Conservation (phyloP, 345 rosid species). For the Brassica cretica region DNA sequence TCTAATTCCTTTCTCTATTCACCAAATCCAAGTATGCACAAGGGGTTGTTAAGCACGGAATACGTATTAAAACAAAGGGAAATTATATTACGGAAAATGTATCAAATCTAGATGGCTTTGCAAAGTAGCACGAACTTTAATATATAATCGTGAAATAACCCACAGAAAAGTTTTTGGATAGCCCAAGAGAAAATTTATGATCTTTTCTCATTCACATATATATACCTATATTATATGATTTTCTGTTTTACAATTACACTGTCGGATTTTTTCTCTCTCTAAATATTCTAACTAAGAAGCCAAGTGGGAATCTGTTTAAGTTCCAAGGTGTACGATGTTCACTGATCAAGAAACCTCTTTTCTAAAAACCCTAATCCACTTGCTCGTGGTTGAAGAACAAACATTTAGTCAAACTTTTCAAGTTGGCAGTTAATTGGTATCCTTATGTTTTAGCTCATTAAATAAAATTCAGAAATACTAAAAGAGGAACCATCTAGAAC, state of each 20-base stretch:
- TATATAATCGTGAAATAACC: constrained; percentile 1
- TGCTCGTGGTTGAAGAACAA: constrained; percentile 37
- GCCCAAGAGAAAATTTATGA: background rate
- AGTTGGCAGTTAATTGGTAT: background rate
- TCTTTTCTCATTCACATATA: constrained; percentile 2
- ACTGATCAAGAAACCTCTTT: constrained; percentile 31
- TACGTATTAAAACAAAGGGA: background rate
- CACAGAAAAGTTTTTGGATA: background rate
- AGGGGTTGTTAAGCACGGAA: background rate
- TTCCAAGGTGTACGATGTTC: constrained; percentile 40
- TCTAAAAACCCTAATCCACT: constrained; percentile 37
- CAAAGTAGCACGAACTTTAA: background rate
- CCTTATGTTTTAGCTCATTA: background rate
- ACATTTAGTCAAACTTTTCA: background rate
- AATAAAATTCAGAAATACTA: background rate
- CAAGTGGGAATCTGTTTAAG: constrained; percentile 28
- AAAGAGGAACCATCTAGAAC: background rate
- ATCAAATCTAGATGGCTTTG: background rate
- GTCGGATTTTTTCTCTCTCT: background rate
- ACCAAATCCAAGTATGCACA: background rate
- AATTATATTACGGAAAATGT: background rate
- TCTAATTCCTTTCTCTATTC: background rate
- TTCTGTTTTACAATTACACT: background rate
- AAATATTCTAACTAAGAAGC: background rate
- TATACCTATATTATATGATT: background rate